Evolutionary conservation across 2,329 filamentous ascomycete species (phyloP), one percentile per base, ranked within the genome.

Genomic region (Exophiala sp.): DNA sequence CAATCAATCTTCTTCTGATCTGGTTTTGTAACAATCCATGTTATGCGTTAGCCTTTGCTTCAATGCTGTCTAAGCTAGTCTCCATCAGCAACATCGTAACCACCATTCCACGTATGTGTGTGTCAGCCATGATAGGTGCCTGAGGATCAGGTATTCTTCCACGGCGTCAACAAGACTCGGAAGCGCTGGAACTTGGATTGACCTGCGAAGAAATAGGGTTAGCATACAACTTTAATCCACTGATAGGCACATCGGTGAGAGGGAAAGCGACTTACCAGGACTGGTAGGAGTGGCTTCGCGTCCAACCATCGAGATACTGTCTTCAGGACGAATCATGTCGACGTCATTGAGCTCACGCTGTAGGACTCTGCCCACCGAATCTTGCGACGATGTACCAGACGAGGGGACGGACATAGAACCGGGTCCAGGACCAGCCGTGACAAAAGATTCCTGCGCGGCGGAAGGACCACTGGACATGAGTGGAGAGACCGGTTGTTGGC

Each of bases 241-340:
- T 32, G 29, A 7, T 7, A 38, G 18, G 35, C 8, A 18, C 6
- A n/a, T n/a, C 6, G 11, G 32, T n/a, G 5, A 38, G n/a, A 19
- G 35, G 29, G 7, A 32, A n/a, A 32, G 11, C 29, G n/a, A n/a
- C 35, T 38, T 38, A 38, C 35, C 14, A 19, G 35, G 35, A 19
- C 16, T 18, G 6, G 14, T 3, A 13, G 35, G 16, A 21, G 19
- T 38, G 13, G 2, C 14, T 9, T 21, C 14, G 35, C 19, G 35
- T 4, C 38, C 21, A 14, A 22, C 38, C 38, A 41, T 47, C 16
- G 43, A 52, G 22, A 43, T 13, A 18, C 43, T 52, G 30, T 52
- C 48, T 39, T 47, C 43, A 14, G 48, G 48, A 2, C 34, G 48
- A 19, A 52, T 29, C 11, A 43, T 44, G 23, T 27, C 38, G 13